Evolutionary conservation across 768 basidiomycete species (phyloP), one percentile per base, ranked within the genome.

Genomic region (Exidia glandulosa): DNA sequence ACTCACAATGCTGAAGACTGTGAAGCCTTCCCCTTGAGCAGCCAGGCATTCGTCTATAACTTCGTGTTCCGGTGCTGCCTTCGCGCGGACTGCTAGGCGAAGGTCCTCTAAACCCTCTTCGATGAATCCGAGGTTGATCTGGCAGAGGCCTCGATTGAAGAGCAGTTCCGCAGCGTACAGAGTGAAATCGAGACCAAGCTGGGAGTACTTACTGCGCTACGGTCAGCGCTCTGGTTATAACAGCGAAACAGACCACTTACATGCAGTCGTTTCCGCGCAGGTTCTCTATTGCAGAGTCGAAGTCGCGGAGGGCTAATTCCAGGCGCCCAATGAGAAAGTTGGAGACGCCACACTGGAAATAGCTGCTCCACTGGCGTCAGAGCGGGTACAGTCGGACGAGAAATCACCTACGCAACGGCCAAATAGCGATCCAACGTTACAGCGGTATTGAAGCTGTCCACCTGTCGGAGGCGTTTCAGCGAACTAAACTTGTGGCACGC

Each of bases 11-110:
- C 87, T 89, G 75, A 95, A 95, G 14, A 95, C 92, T 1, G 90
- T 94, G 69, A 93, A 95, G 1, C 88, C 89, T 63, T 87, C 81
- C 2, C 91, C 94, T 58, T 79, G 77, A 67, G 92, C 87, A 56
- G 76, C 75, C 62, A 93, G 86, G 13, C 93, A 94, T 66, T 95
- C 94, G 68, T 93, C 90, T 61, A 97, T 95, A 31, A 96, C 90
- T 64, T 81, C 79, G 68, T 96, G 94, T 65, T 92, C 91, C 7
- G 84, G 80, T 2, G 85, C 90, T 3, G 78, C 82, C 74, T 94
- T 93, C 64, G 86, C 81, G 58, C 71, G 75, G 34, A 74, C 74
- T 2, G 93, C 94, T 45, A 85, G 80, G 61, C 81, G 72, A 76
- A 96, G 78, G 65, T 88, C 85, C 13, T 71, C 68, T 70, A 95